Evolutionary conservation across 805 yeast genomes (phyloP), one percentile per base, ranked within the genome.

Genomic region (Millerozyma miso): DNA sequence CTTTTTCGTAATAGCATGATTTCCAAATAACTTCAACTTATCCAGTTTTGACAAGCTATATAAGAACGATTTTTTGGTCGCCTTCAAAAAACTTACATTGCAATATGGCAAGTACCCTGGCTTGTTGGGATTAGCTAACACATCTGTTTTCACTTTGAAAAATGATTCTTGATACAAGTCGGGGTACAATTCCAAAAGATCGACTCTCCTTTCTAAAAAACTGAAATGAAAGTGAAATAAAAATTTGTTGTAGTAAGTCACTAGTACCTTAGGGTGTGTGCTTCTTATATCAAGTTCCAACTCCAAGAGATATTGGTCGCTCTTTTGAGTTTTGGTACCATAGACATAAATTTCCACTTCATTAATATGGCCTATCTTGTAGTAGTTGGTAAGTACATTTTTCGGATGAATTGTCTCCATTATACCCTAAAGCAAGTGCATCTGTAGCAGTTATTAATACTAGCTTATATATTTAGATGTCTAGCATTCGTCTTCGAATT

Each of bases 241-340:
- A 31, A 60, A 55, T 44, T 71, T 70, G 50, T 69, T 69, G 52
- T 68, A 69, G 51, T 71, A 71, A 4, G 73, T 62, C 15, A 69
- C 39, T 16, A 71, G 55, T n/a, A 66, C 59, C 39, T 57, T 55
- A 12, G 76, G 76, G 41, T 66, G 51, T 18, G 55, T 51, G 46
- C 56, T 51, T 33, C 76, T 58, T 40, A 69, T 65, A 36, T 46
- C 47, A 16, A 71, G 54, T 46, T 71, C 76, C 35, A 67, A 48
- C 43, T 70, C 74, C 4, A 71, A 47, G 13, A 69, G 57, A n/a
- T 58, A 53, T 49, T 67, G 74, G 46, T 70, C 74, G 47, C 54
- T 58, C 31, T 50, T 53, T 16, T 51, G 74, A 49, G 53, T 57
- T 31, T 51, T 53, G 16, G 51, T 48, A 12, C 58, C 48, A 48